Conservation (phyloP, 345 rosid genomes). For the Adansonia digitata region DNA sequence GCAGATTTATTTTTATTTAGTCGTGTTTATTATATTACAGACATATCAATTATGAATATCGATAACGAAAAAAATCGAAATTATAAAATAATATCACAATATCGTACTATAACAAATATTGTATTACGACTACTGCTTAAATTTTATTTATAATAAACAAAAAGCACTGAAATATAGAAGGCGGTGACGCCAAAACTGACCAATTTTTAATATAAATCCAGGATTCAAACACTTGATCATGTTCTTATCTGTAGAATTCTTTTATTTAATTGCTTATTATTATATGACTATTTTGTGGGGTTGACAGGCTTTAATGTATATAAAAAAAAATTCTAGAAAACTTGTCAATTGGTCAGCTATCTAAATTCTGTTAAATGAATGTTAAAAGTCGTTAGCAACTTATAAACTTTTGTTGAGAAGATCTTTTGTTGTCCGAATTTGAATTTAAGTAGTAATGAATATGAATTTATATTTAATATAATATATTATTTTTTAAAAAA, state of each 20-base stretch:
- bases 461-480: too few species aligned
- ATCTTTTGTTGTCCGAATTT: background rate
- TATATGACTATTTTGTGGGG: background rate
- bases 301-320: background rate
- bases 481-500: too few species aligned
- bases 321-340: background rate
- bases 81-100: too few species aligned
- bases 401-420: background rate
- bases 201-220: background rate
- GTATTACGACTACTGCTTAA: too few species aligned
- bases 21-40: too few species aligned
- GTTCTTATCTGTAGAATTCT: background rate
- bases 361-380: background rate
- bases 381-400: background rate
- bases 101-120: too few species aligned
- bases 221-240: background rate
- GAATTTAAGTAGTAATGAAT: too few species aligned
- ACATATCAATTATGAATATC: too few species aligned
- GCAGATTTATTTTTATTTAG: too few species aligned
- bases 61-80: too few species aligned
- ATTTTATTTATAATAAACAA: too few species aligned
- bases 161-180: too few species aligned
- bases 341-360: background rate
- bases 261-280: background rate
- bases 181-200: background rate